Evolutionary conservation across 148 eudicot species (phyloP).

Genomic region (Euryodendron excelsum): DNA sequence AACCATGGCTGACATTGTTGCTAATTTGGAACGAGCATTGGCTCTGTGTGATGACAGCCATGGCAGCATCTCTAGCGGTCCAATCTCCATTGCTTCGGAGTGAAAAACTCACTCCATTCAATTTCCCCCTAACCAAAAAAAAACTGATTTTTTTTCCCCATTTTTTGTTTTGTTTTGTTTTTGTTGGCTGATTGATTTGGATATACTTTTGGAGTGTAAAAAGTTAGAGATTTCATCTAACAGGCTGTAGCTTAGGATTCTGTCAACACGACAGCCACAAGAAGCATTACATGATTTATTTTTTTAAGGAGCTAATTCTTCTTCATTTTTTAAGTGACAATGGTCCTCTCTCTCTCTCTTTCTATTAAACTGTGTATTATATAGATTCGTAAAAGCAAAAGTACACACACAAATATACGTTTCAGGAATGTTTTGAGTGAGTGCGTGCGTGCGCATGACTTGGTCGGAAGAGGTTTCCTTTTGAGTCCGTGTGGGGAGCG

Average conservation of each 20-base stretch:
- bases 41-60: constrained; percentile 58
- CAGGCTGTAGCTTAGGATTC: neutral
- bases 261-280: neutral
- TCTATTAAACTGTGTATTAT: no score
- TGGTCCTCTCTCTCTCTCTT: no score
- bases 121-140: no score
- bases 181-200: constrained; percentile 2
- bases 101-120: constrained; percentile 14
- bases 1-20: constrained; percentile 68
- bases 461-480: no score
- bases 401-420: no score
- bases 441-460: no score
- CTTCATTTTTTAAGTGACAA: neutral
- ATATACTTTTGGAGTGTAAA: constrained; percentile 2
- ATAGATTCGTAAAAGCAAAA: no score
- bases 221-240: constrained; percentile 17
- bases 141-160: neutral
- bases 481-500: no score
- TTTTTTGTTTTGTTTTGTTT: constrained; percentile 15
- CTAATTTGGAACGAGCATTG: constrained; percentile 72
- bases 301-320: no score
- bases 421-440: no score
- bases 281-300: no score
- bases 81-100: constrained; percentile 62
- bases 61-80: constrained; percentile 68